Conservation (phyloP, 768 basidiomycete species). For the Termitomyces sp. region DNA sequence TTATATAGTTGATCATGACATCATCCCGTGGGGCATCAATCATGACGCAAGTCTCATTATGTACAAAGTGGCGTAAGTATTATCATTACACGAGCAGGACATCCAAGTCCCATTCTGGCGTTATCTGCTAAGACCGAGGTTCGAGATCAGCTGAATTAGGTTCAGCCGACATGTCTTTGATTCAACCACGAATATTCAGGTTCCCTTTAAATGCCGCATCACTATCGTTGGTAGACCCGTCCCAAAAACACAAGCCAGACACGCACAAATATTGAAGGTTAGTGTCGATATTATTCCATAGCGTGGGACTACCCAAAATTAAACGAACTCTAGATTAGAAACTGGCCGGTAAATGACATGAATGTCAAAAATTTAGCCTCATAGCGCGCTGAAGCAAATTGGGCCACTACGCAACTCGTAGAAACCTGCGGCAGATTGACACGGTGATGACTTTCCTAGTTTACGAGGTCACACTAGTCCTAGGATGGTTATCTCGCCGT, state of each 20-base stretch:
- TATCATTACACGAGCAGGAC: background rate
- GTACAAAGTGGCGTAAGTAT: slow-evolving; percentile 2
- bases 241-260: background rate
- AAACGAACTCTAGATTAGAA: too few species aligned
- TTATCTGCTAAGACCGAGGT: too few species aligned
- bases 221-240: background rate
- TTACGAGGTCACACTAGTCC: too few species aligned
- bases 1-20: slow-evolving; percentile 13
- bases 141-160: too few species aligned
- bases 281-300: background rate
- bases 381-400: too few species aligned
- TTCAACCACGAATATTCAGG: background rate
- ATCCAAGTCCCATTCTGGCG: too few species aligned
- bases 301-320: background rate
- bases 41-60: slow-evolving; percentile 10
- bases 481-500: too few species aligned
- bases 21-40: slow-evolving; percentile 14
- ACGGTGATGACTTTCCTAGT: too few species aligned
- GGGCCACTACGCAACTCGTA: too few species aligned
- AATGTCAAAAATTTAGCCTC: too few species aligned
- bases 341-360: too few species aligned
- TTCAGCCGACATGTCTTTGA: background rate
- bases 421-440: too few species aligned
- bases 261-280: background rate
- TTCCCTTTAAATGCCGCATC: background rate